Evolutionary conservation across 179 eudicot species (phyloP).

Genomic region (Spinacia oleracea): DNA sequence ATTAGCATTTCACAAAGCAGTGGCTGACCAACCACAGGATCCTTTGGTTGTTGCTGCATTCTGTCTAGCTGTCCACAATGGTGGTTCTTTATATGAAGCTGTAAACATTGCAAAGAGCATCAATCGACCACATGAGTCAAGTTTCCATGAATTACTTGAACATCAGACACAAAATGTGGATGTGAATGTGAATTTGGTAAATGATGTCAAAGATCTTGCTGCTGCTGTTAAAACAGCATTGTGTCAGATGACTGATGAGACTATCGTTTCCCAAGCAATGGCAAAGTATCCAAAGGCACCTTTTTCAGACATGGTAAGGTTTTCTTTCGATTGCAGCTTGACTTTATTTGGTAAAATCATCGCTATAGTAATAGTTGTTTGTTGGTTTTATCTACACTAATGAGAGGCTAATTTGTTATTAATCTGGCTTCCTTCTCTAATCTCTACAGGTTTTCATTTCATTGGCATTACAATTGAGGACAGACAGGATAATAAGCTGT

Average conservation of each 20-base stretch:
- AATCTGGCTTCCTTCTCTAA: not conserved
- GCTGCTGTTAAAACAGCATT: constrained; percentile 36
- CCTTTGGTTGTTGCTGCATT: constrained; percentile 77
- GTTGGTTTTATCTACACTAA: not conserved
- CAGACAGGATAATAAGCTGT: constrained; percentile 33
- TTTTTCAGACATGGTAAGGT: constrained; percentile 61
- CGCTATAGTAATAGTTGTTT: not conserved
- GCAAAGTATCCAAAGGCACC: constrained; percentile 71
- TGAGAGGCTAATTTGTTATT: not conserved
- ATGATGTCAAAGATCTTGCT: constrained; percentile 34
- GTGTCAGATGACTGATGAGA: constrained; percentile 57
- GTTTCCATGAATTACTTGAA: constrained; percentile 46
- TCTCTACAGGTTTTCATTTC: constrained; percentile 38
- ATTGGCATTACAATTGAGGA: constrained; percentile 31
- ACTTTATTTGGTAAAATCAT: not conserved
- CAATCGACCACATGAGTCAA: constrained; percentile 42
- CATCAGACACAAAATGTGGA: not conserved
- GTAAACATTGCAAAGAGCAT: constrained; percentile 58
- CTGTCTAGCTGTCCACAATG: constrained; percentile 71
- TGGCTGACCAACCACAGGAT: constrained; percentile 63
- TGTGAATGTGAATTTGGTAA: constrained; percentile 1
- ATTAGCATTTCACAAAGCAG: constrained; percentile 75
- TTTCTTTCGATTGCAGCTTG: not conserved
- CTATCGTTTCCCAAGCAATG: constrained; percentile 69
- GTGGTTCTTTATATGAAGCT: constrained; percentile 70